A percentile compares a stretch with the other conserved stretches of the same genome.
Evolutionary conservation across 1,139 yeast species (phyloP).

Genomic region (Tardiomyces digboiensis): DNA sequence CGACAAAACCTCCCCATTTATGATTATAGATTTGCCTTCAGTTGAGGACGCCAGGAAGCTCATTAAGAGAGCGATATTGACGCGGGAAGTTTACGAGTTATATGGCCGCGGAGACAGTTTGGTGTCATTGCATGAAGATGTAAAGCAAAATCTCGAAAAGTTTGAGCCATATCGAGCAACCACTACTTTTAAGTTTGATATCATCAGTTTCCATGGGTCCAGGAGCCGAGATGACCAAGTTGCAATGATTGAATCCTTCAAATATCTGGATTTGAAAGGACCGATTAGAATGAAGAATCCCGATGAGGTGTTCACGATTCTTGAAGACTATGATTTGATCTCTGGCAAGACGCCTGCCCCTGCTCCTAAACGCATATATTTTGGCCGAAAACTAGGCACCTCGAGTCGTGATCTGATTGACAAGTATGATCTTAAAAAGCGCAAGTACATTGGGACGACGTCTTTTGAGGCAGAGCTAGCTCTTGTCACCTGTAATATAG

Average conservation of each 20-base stretch:
- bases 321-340: conserved; percentile 53
- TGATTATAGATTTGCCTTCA: conserved; percentile 50
- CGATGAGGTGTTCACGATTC: conserved; percentile 56
- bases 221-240: conserved; percentile 46
- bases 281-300: conserved; percentile 72
- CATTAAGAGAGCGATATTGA: conserved; percentile 57
- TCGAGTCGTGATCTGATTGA: conserved; percentile 70
- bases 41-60: conserved; percentile 62
- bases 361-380: conserved; percentile 50
- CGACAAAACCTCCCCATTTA: conserved; percentile 53
- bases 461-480: conserved; percentile 81
- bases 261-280: conserved; percentile 65
- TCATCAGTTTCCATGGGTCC: conserved; percentile 66
- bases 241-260: conserved; percentile 59
- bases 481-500: conserved; percentile 76
- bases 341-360: conserved; percentile 31
- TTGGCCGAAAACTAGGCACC: conserved; percentile 62
- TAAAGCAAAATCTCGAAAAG: conserved; percentile 25
- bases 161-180: conserved; percentile 27
- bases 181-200: conserved; percentile 68
- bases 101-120: conserved; percentile 64
- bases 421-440: conserved; percentile 66
- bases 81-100: conserved; percentile 72
- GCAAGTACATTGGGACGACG: conserved; percentile 92
- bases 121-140: conserved; percentile 47